Conservation (phyloP, 768 basidiomycete genomes). For the Sarcodon sp. region DNA sequence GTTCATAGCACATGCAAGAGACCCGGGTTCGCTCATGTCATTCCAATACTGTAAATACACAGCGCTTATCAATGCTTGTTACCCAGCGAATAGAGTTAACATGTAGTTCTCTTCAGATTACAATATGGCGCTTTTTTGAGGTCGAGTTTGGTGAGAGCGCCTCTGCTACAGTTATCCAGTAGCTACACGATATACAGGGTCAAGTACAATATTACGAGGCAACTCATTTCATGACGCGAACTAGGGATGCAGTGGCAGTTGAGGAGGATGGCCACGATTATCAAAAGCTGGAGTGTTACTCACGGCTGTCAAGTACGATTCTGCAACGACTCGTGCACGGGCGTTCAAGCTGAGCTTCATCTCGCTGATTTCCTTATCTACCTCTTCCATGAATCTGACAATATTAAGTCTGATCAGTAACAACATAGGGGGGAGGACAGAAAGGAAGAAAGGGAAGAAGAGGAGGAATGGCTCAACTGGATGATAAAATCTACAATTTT, state of each 20-base stretch:
- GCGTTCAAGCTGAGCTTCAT: conserved; percentile 98
- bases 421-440: not conserved
- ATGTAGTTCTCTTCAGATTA: not conserved
- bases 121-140: no score
- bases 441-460: conserved; percentile 1
- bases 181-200: no score
- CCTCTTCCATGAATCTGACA: conserved; percentile 92
- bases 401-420: no score
- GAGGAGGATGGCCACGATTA: no score
- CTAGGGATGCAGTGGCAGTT: no score
- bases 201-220: no score
- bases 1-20: not conserved
- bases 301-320: conserved; percentile 89
- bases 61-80: not conserved
- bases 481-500: conserved; percentile 99
- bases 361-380: conserved; percentile 98
- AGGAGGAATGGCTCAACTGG: conserved; percentile 42
- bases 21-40: not conserved
- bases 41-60: not conserved
- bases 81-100: not conserved
- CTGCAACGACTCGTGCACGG: conserved; percentile 92
- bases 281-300: conserved; percentile 16
- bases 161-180: no score
- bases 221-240: no score
- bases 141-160: no score